Percentiles rank a stretch among this genome's conserved stretches.
These are phyloP conservation scores for Xylaria flabelliformis DNA, from an alignment of 495 filamentous ascomycete species.

Conservation along the genomic window DNA sequence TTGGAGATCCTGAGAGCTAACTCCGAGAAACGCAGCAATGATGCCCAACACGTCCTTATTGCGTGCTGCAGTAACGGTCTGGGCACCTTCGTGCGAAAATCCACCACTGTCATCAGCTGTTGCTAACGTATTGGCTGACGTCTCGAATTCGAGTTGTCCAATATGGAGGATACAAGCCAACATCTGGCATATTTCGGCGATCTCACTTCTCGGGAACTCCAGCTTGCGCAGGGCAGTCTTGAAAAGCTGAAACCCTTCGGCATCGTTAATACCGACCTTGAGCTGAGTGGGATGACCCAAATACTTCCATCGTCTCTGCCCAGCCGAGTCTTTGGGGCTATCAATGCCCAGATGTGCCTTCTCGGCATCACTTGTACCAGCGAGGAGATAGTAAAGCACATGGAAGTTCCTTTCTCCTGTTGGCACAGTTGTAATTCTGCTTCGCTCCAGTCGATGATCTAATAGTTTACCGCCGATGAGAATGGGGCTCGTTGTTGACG, in stretches of 20 bases:
- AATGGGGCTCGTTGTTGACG: slow-evolving; percentile 77
- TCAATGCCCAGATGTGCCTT: slow-evolving; percentile 90
- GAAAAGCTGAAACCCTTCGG: slow-evolving; percentile 95
- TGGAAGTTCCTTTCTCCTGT: slow-evolving; percentile 97
- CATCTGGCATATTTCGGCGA: slow-evolving; percentile 95
- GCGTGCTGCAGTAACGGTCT: slow-evolving; percentile 81
- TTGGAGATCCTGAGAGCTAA: slow-evolving; percentile 80
- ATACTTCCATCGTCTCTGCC: slow-evolving; percentile 88
- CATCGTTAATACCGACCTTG: slow-evolving; percentile 95
- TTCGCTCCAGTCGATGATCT: slow-evolving; percentile 90
- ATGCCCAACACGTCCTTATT: slow-evolving; percentile 90
- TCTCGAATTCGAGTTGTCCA: slow-evolving; percentile 91
- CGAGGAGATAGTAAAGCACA: slow-evolving; percentile 90
- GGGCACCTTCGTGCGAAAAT: slow-evolving; percentile 92
- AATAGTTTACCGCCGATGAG: slow-evolving; percentile 93
- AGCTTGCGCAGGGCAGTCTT: slow-evolving; percentile 93
- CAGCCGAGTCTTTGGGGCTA: slow-evolving; percentile 55
- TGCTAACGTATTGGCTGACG: slow-evolving; percentile 75
- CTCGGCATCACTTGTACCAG: slow-evolving; percentile 89
- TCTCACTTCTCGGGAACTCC: slow-evolving; percentile 90
- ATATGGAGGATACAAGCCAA: slow-evolving; percentile 91
- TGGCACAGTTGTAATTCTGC: slow-evolving; percentile 86
- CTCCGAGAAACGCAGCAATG: slow-evolving; percentile 89
- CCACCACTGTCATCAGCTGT: slow-evolving; percentile 91
- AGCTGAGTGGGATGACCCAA: slow-evolving; percentile 95